Conservation (phyloP, 1,284 basidiomycete species). For the Dichomitus squalens region DNA sequence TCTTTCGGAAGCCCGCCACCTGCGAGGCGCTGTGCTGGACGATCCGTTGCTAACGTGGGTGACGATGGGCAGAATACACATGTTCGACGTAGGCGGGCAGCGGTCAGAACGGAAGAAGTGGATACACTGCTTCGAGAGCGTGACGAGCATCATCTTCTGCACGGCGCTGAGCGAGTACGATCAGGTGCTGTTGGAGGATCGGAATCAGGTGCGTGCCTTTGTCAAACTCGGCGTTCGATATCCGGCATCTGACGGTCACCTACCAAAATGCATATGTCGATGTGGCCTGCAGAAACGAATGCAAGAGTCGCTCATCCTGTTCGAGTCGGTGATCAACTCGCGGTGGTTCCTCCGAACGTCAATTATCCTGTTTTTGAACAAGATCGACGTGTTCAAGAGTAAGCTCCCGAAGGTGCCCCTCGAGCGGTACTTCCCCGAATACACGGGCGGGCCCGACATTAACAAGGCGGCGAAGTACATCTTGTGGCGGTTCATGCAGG, state of each 20-base stretch:
- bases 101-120: slow-evolving; percentile 94
- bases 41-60: not conserved
- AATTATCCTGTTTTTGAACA: slow-evolving; percentile 93
- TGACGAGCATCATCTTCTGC: slow-evolving; percentile 95
- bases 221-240: not conserved
- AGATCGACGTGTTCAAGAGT: slow-evolving; percentile 94
- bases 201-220: slow-evolving; percentile 60
- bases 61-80: slow-evolving; percentile 75
- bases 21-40: slow-evolving; percentile 36
- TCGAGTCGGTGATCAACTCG: slow-evolving; percentile 97
- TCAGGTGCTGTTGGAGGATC: slow-evolving; percentile 83
- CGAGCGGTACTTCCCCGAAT: slow-evolving; percentile 92
- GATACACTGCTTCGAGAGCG: slow-evolving; percentile 94
- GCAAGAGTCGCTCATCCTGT: slow-evolving; percentile 91
- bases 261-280: slow-evolving; percentile 10
- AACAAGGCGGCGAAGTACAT: slow-evolving; percentile 99
- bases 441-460: slow-evolving; percentile 91
- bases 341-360: slow-evolving; percentile 95
- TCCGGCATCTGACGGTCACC: not conserved
- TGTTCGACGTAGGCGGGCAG: slow-evolving; percentile 95
- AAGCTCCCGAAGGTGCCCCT: slow-evolving; percentile 91
- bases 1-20: no score
- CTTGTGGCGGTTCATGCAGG: slow-evolving; percentile 95
- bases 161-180: slow-evolving; percentile 95
- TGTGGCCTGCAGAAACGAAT: slow-evolving; percentile 79